Evolutionary conservation across 2,329 filamentous ascomycete genomes (phyloP), one percentile per base, ranked within the genome.

Genomic region (Curvularia sp.): DNA sequence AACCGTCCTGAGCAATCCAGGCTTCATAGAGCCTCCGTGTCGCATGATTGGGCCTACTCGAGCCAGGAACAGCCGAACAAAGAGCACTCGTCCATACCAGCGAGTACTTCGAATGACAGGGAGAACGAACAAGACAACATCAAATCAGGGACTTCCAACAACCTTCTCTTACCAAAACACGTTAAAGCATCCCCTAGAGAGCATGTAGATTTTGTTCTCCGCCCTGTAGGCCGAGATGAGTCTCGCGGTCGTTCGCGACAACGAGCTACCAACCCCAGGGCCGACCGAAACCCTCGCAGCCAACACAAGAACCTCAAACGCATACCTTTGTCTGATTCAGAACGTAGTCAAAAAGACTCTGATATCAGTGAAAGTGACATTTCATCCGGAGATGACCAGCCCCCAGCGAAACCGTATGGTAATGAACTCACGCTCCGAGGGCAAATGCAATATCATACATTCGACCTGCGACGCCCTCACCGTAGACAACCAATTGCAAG

Each of bases 401-500:
- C 58, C 28, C 51, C 58, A 31, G 49, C 56, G 3, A 55, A 57
- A 38, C 48, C 49, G 10, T 66, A 69, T 53, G 63, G 70, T 9
- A 55, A 55, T 4, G 62, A 68, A 24, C 62, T 73, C 24, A 63
- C 35, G 18, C 60, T 72, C 5, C 65, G 65, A 24, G 64, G 72
- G 15, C 69, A 70, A 26, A 58, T 57, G 31, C 64, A 64, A 38
- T 73, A 68, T 39, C 78, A 79, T 47, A 76, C 70, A 7, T 81
- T 79, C 55, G 80, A 72, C 62, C 73, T 79, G 5, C 78, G 71
- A 48, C 76, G 67, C 4, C 58, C 78, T 58, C 84, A 88, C 65
- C 85, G 83, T 61, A 82, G 85, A 26, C 85, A 88, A 58, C 86
- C 88, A 0, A 87, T 92, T 67, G 89, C 90, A 30, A 84, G 90